Evolutionary conservation across 257 asterid species (phyloP), one percentile per base, ranked within the genome.

Genomic region (Datura wrightii): DNA sequence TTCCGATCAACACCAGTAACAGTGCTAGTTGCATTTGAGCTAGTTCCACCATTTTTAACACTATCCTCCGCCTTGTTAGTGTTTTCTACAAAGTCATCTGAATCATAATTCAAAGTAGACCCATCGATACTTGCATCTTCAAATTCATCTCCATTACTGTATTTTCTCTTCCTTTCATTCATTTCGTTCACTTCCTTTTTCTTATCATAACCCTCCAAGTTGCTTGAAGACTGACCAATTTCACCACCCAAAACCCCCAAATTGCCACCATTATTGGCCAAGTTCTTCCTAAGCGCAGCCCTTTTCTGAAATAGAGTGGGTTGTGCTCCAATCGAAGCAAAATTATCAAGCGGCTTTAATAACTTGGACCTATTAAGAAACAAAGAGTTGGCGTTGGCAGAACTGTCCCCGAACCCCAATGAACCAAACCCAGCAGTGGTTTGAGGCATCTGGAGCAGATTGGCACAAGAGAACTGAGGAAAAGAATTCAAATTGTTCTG

Each of bases 51-150:
- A 56, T 84, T 90, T 50, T 83, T 88, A 24, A 3, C 88, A 56
- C 88, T 85, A 24, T 88, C 95, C 39, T 87, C 93, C 19, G 42
- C 80, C 74, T 69, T 70, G 36, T 78, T 87, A 60, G 86, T 76
- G 80, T 82, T 87, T 62, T 92, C 98, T 82, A 92, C 37, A 10
- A 93, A 80, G 39, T 94, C 98, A 82, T 96, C 98, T 0, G 99
- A 97, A 84, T 94, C 98, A 55, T 93, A 92, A 58, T 93, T 91
- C 83, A 93, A 80, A 13, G 85, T 92, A n/a, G 96, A 92, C 5
- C 92, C 97, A 55, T 92, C 98, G 7, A 96, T 80, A 91, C 97
- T 94, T 42, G 88, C 80, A 87, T 94, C 98, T 52, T 94, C 97
- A 59, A 92, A 14, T 9, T 95, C 98, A 79, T 92, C 97, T 15